Evolutionary conservation across 2,329 filamentous ascomycete species (phyloP).

Genomic region (Trichoderma koningiopsis): DNA sequence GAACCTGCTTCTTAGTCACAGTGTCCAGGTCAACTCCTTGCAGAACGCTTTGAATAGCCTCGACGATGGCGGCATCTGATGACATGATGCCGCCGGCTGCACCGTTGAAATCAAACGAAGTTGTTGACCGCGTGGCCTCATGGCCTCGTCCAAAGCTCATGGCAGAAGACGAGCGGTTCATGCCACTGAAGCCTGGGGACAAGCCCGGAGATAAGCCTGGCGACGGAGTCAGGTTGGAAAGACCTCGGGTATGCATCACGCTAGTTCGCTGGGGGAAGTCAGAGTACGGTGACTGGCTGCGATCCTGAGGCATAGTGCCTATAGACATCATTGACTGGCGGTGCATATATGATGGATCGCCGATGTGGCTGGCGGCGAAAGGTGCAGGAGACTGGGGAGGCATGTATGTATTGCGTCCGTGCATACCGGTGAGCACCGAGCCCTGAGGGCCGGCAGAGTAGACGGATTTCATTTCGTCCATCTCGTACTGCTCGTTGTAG

Average conservation of each 20-base stretch:
- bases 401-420: slow-evolving; percentile 72
- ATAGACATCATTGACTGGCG: slow-evolving; percentile 75
- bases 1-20: slow-evolving; percentile 98
- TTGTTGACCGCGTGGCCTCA: slow-evolving; percentile 51
- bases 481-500: slow-evolving; percentile 83
- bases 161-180: slow-evolving; percentile 47
- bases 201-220: slow-evolving; percentile 13
- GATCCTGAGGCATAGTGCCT: slow-evolving; percentile 50
- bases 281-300: slow-evolving; percentile 60
- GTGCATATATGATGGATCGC: slow-evolving; percentile 55
- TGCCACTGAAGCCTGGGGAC: slow-evolving; percentile 33
- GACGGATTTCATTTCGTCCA: slow-evolving; percentile 96
- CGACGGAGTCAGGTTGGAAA: slow-evolving; percentile 51
- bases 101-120: slow-evolving; percentile 62
- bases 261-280: slow-evolving; percentile 60
- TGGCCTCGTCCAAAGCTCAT: slow-evolving; percentile 52
- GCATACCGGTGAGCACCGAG: slow-evolving; percentile 85
- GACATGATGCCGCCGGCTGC: slow-evolving; percentile 61
- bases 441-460: slow-evolving; percentile 91
- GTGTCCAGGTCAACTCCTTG: slow-evolving; percentile 89
- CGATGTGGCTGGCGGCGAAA: slow-evolving; percentile 56
- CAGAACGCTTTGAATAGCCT: slow-evolving; percentile 81
- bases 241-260: slow-evolving; percentile 61
- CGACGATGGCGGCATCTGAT: slow-evolving; percentile 77
- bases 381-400: slow-evolving; percentile 80